These are phyloP conservation scores for Metarhizium robertsii DNA, from an alignment of 2,329 filamentous ascomycete genomes.

Conservation along the genomic window DNA sequence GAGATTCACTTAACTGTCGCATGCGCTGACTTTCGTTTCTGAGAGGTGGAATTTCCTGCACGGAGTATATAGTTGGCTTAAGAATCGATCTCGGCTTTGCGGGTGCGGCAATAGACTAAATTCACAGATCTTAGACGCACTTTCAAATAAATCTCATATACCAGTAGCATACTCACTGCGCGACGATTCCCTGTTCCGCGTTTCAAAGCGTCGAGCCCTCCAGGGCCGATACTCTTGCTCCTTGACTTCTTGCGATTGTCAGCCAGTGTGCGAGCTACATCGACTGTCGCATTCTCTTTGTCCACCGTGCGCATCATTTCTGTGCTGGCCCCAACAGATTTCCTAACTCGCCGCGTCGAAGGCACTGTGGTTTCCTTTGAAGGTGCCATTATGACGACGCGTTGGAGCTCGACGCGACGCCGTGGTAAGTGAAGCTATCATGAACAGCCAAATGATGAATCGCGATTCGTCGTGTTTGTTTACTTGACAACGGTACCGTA, in stretches of 20 bases:
- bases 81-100: slow-evolving; percentile 59
- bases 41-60: slow-evolving; percentile 57
- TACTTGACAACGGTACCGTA: slow-evolving; percentile 21
- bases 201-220: slow-evolving; percentile 75
- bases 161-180: slow-evolving; percentile 47
- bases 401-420: slow-evolving; percentile 12
- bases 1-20: not conserved
- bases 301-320: slow-evolving; percentile 46
- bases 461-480: slow-evolving; percentile 28
- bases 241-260: slow-evolving; percentile 61
- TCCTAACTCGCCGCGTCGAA: slow-evolving; percentile 50
- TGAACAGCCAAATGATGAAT: slow-evolving; percentile 3
- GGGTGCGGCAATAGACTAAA: slow-evolving; percentile 46
- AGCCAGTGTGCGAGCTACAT: slow-evolving; percentile 46
- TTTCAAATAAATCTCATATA: not conserved
- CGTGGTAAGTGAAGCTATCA: slow-evolving; percentile 3
- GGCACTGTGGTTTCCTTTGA: slow-evolving; percentile 39
- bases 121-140: not conserved
- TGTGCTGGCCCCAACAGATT: slow-evolving; percentile 58
- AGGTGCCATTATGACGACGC: slow-evolving; percentile 21
- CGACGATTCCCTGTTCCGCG: slow-evolving; percentile 66
- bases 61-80: slow-evolving; percentile 65
- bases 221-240: slow-evolving; percentile 93
- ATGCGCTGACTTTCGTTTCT: slow-evolving; percentile 27
- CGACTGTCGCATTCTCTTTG: slow-evolving; percentile 71